phyloP scores from a whole-genome alignment of 2,329 filamentous ascomycete species.

The Penicillium sp. region DNA sequence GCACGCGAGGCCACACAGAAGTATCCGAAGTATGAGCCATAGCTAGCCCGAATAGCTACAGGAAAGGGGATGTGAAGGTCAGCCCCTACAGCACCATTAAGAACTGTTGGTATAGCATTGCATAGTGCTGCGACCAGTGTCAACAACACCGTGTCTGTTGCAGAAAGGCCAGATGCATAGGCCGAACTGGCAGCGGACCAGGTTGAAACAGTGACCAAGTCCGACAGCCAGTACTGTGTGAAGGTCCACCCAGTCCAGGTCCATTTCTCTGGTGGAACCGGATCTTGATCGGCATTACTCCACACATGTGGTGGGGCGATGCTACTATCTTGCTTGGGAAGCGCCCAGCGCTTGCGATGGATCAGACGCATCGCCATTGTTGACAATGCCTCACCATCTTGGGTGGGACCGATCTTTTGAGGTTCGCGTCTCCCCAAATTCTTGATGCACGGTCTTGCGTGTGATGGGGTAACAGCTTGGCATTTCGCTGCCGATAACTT shows the following conservation, averaged over 20 bases:
- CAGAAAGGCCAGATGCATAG: constrained; percentile 7
- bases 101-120: constrained; percentile 9
- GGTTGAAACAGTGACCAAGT: constrained; percentile 10
- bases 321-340: constrained; percentile 13
- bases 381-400: neutral
- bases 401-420: neutral
- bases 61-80: constrained; percentile 33
- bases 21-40: constrained; percentile 34
- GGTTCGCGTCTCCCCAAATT: neutral
- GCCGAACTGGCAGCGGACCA: constrained; percentile 13
- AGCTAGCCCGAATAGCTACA: constrained; percentile 33
- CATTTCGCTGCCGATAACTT: too few relatives aligned
- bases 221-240: constrained; percentile 16
- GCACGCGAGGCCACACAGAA: constrained; percentile 23
- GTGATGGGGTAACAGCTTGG: too few relatives aligned
- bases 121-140: constrained; percentile 11
- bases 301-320: constrained; percentile 14
- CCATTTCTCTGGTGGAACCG: constrained; percentile 13
- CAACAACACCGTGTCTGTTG: constrained; percentile 7
- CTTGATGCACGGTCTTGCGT: too few relatives aligned
- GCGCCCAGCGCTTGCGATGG: neutral
- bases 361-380: neutral
- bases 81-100: constrained; percentile 21
- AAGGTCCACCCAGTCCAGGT: constrained; percentile 16
- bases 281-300: constrained; percentile 13